Evolutionary conservation across 495 filamentous ascomycete genomes (phyloP).

Genomic region (Halenospora varia): DNA sequence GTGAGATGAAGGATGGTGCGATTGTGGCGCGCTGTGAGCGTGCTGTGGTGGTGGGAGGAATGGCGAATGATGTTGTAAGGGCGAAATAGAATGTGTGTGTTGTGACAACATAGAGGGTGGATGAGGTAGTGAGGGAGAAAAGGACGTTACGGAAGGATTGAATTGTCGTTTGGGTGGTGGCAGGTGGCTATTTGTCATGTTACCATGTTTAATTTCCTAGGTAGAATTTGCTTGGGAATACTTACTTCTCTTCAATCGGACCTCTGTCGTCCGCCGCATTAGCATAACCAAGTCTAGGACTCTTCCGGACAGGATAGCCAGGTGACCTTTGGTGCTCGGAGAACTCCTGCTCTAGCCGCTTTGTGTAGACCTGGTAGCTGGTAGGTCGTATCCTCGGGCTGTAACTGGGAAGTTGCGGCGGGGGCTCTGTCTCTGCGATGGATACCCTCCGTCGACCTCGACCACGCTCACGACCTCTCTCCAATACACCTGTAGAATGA

Average conservation of each 20-base stretch:
- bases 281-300: background rate
- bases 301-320: background rate
- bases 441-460: slow-evolving; percentile 16
- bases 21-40: slow-evolving; percentile 1
- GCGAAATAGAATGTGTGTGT: background rate
- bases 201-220: background rate
- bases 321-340: background rate
- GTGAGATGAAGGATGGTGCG: background rate
- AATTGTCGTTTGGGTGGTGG: slow-evolving; percentile 1
- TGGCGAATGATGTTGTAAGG: background rate
- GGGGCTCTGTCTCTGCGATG: slow-evolving; percentile 24
- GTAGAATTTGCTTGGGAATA: background rate
- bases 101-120: slow-evolving; percentile 9
- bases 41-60: slow-evolving; percentile 6
- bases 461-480: slow-evolving; percentile 14
- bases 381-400: slow-evolving; percentile 20
- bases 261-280: background rate
- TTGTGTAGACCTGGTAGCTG: slow-evolving; percentile 21
- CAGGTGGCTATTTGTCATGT: background rate
- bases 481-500: slow-evolving; percentile 12
- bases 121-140: slow-evolving; percentile 8
- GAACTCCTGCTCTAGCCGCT: slow-evolving; percentile 6
- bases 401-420: slow-evolving; percentile 19
- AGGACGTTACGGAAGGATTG: slow-evolving; percentile 18
- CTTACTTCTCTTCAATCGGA: background rate